phyloP scores from a whole-genome alignment of 2,329 filamentous ascomycete genomes.

The Pseudonectria buxi region DNA sequence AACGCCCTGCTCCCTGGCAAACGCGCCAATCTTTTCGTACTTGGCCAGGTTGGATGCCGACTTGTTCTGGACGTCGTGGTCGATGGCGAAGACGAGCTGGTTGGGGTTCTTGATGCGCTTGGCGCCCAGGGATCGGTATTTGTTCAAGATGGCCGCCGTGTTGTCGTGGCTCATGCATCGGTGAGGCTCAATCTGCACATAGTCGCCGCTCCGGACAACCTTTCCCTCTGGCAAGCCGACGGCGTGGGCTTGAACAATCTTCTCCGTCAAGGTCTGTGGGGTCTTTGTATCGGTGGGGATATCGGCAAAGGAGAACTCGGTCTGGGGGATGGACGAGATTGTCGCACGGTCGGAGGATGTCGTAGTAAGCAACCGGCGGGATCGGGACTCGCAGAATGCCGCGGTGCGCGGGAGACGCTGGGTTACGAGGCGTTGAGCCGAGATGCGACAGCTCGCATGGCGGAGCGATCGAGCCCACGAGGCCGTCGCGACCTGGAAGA shows the following conservation, averaged over 20 bases:
- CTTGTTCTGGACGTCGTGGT: conserved; percentile 85
- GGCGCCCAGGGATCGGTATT: conserved; percentile 75
- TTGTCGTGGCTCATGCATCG: conserved; percentile 84
- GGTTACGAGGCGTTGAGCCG: too few relatives aligned
- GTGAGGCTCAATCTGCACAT: conserved; percentile 64
- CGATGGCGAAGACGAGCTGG: conserved; percentile 78
- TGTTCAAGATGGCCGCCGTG: conserved; percentile 64
- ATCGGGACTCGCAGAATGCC: too few relatives aligned
- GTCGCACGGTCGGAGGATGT: too few relatives aligned
- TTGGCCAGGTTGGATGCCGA: conserved; percentile 71
- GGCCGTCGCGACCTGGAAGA: too few relatives aligned
- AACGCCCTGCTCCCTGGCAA: conserved; percentile 69
- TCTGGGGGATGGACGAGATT: too few relatives aligned
- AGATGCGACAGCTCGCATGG: too few relatives aligned
- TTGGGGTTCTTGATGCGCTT: conserved; percentile 59
- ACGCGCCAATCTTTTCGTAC: conserved; percentile 72
- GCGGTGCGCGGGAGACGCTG: too few relatives aligned
- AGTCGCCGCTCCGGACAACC: conserved; percentile 69
- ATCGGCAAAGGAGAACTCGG: too few relatives aligned
- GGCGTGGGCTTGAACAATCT: conserved; percentile 77
- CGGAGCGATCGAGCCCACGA: too few relatives aligned
- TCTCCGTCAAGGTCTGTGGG: conserved; percentile 80
- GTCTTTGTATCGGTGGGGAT: not conserved
- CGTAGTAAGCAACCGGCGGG: too few relatives aligned
- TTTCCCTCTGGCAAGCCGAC: conserved; percentile 67